Percentiles rank a stretch among this genome's conserved stretches.
These are phyloP conservation scores for Rhizophora mangle DNA, from an alignment of 345 rosid species.

Conservation along the genomic window DNA sequence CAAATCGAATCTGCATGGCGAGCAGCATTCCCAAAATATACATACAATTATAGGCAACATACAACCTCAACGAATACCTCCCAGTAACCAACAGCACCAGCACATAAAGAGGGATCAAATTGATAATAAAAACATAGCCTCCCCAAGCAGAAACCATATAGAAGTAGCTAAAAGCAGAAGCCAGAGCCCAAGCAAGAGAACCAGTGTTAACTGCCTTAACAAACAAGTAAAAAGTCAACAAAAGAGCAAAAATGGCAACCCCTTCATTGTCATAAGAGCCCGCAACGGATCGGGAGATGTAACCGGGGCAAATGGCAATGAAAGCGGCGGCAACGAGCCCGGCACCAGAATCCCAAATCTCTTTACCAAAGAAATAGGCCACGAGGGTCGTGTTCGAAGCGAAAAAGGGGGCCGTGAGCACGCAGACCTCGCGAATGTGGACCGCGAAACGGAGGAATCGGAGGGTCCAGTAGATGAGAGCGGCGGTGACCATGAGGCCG, in stretches of 20 bases:
- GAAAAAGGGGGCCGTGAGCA: conserved; percentile 90
- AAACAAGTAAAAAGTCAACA: conserved; percentile 78
- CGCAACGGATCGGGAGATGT: conserved; percentile 90
- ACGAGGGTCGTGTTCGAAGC: conserved; percentile 92
- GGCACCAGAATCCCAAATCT: conserved; percentile 94
- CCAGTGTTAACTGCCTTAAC: conserved; percentile 95
- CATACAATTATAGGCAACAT: conserved; percentile 82
- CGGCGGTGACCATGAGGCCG: conserved; percentile 92
- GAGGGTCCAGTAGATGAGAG: conserved; percentile 63
- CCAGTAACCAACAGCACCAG: conserved; percentile 83
- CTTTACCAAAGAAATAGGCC: conserved; percentile 95
- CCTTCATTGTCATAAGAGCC: conserved; percentile 97
- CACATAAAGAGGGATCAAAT: conserved; percentile 89
- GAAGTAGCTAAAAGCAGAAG: conserved; percentile 91
- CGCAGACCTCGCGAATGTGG: conserved; percentile 96
- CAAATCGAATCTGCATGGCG: conserved; percentile 97
- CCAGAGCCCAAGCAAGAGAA: conserved; percentile 79
- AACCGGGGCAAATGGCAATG: conserved; percentile 92
- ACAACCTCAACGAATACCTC: conserved; percentile 85
- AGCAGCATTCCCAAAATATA: conserved; percentile 91
- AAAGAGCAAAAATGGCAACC: conserved; percentile 67
- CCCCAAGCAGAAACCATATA: conserved; percentile 99
- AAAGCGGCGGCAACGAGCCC: conserved; percentile 89
- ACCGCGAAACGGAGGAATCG: conserved; percentile 73
- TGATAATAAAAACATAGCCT: conserved; percentile 93